Evolutionary conservation across 495 filamentous ascomycete species (phyloP), one percentile per base, ranked within the genome.

Genomic region (Amniculicola lignicola): DNA sequence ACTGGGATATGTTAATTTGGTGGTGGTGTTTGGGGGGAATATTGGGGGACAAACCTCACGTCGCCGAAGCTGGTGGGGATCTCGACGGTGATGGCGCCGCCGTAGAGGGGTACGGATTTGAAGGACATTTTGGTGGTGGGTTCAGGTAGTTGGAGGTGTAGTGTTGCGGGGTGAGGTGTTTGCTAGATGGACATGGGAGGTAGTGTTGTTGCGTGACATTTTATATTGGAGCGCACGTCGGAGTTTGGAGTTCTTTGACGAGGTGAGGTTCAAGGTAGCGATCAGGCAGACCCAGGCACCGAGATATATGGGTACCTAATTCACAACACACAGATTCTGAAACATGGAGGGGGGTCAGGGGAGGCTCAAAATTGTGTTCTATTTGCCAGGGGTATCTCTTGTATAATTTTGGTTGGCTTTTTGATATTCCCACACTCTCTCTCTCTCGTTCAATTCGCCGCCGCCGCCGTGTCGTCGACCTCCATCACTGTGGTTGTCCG

Each of bases 31-130:
- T 29, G 44, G 25, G 41, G 24, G 27, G 28, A 46, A 29, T 43
- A 1, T 38, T 12, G 64, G 38, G 61, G 16, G 68, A 42, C 76
- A 62, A 67, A 91, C 88, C 88, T 93, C 51, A 87, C 87, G 68
- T 96, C 90, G 52, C 81, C 76, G 72, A 90, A 96, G 45, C 75
- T 78, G 37, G 77, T 66, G 15, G 90, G 90, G 12, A 93, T 74
- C 50, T 85, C 77, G 53, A 79, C 83, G 49, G 78, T 76, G 59
- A 96, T 83, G 48, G 90, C 88, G 51, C 87, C 88, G 69, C 89
- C 90, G 70, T 85, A 96, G 62, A 95, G 83, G 38, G 77, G 75
- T 63, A 78, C 80, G 59, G 67, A 70, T 42, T 73, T 75, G 74
- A 80, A 86, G 14, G 73, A 67, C 28, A 72, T 54, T 46, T 56